Base-by-base conservation (phyloP, 1,284 basidiomycete genomes). In the Amylostereum areolatum region DNA sequence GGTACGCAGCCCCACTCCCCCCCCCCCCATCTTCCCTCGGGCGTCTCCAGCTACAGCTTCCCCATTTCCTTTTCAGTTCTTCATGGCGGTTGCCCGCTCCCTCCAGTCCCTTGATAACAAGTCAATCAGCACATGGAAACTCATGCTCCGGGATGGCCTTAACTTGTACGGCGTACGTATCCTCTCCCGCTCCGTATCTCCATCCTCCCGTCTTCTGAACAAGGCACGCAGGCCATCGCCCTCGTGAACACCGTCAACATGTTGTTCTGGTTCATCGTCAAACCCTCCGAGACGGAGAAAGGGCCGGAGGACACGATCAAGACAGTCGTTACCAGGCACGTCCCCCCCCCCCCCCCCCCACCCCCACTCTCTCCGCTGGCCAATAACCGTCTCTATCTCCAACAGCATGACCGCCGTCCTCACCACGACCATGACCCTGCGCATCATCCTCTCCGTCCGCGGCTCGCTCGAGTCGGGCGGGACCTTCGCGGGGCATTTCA, bases 111-210 rank as follows among this genome's bases (percentile, higher is more conserved):
- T 85, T 53, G 57, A 74, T 43, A 57, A 70, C 32, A 87, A 84
- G 60, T 75, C 69, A 1, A 65, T 88, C 51, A 74, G 71, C 46
- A 70, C 74, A 40, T 90, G 88, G 88, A 88, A 89, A 60, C 74
- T 90, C 56, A 89, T 89, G 86, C 84, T 90, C 53, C 85, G 88
- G 52, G 88, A 91, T 62, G 85, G 86, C 8, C 79, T 91, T 55
- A 90, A 89, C 68, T 78, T 90, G 50, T 90, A 90, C 60, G 84
- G 76, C 49, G 82, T 81, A 64, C 56, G 77, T 65, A 7, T 12
- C 8, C 29, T 55, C 34, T 30, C 41, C 9, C 43, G 49, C 44
- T 48, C 27, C 33, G 33, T 45, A 47, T 45, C 28, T 42, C 34
- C 35, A 29, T 32, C 39, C 25, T 46, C 49, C 39, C 9, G n/a